Percentiles rank a stretch among this genome's conserved stretches.
Conservation (phyloP, 2,329 filamentous ascomycete species). For the Xylariaceae sp. region DNA sequence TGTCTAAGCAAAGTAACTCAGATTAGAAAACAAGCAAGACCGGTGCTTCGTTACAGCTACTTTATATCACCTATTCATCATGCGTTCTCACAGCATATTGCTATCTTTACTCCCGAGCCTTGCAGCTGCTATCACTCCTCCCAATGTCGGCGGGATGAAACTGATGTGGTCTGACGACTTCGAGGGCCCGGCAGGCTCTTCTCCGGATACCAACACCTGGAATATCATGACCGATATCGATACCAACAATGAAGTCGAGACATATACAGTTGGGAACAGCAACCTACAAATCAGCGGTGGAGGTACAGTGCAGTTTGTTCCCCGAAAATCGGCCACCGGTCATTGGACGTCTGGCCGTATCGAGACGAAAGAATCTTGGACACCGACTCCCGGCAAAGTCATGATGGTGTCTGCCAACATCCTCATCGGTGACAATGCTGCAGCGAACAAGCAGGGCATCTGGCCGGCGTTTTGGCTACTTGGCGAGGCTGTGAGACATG, state of each 20-base stretch:
- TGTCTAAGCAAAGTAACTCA: not conserved
- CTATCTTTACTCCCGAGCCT: constrained; percentile 28
- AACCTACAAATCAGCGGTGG: constrained; percentile 53
- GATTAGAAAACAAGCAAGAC: constrained; percentile 10
- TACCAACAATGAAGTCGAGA: constrained; percentile 52
- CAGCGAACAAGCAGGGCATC: constrained; percentile 46
- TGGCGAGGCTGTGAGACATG: constrained; percentile 47
- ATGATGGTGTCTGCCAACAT: constrained; percentile 47
- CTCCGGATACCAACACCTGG: constrained; percentile 25
- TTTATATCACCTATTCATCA: constrained; percentile 16
- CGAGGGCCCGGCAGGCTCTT: constrained; percentile 26
- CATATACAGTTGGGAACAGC: constrained; percentile 43
- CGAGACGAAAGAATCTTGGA: constrained; percentile 48
- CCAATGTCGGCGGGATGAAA: constrained; percentile 26
- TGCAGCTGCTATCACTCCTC: constrained; percentile 28
- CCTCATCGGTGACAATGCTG: constrained; percentile 43
- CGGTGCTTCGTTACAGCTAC: constrained; percentile 5
- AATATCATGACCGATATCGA: constrained; percentile 36
- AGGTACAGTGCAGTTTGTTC: constrained; percentile 50
- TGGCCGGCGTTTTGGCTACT: constrained; percentile 61
- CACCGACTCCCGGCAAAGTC: constrained; percentile 43
- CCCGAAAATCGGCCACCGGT: constrained; percentile 38
- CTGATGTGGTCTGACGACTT: constrained; percentile 29
- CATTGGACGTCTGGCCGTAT: constrained; percentile 55
- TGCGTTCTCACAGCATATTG: constrained; percentile 29